These are phyloP conservation scores for Fusarium armeniacum DNA, from an alignment of 2,329 filamentous ascomycete species.

Conservation along the genomic window DNA sequence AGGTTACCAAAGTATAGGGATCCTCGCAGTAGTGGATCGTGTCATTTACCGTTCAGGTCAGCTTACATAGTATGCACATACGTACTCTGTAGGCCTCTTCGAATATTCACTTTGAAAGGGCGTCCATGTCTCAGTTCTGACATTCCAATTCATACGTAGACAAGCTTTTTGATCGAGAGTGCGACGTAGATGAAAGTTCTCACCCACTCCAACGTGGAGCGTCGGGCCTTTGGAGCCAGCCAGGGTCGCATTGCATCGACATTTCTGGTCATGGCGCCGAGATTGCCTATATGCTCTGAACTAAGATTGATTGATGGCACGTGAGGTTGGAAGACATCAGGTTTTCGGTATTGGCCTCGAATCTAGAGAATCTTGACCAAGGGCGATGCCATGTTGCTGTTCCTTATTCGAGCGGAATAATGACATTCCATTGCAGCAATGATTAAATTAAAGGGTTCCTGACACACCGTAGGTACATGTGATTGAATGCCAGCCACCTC, in stretches of 20 bases:
- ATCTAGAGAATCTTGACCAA: slow-evolving; percentile 15
- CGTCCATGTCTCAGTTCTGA: slow-evolving; percentile 11
- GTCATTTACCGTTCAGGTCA: not conserved
- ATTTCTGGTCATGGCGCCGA: slow-evolving; percentile 38
- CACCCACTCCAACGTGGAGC: slow-evolving; percentile 2
- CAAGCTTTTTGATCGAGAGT: slow-evolving; percentile 19
- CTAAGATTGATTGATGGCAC: slow-evolving; percentile 26
- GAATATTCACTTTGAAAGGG: slow-evolving; percentile 1
- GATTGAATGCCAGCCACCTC: slow-evolving; percentile 24
- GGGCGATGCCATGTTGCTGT: not conserved
- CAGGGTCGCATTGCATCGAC: slow-evolving; percentile 29
- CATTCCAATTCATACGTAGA: slow-evolving; percentile 13
- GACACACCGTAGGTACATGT: slow-evolving; percentile 2
- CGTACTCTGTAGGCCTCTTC: not conserved
- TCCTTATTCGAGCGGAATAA: slow-evolving; percentile 12
- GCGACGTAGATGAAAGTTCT: not conserved
- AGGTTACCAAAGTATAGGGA: not conserved
- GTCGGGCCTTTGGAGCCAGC: slow-evolving; percentile 12
- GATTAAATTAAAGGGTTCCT: slow-evolving; percentile 33
- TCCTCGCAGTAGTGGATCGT: slow-evolving; percentile 5
- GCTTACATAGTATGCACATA: not conserved
- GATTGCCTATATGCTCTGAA: slow-evolving; percentile 30
- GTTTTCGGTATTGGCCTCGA: slow-evolving; percentile 1
- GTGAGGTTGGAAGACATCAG: slow-evolving; percentile 16
- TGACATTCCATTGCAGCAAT: slow-evolving; percentile 33